Evolutionary conservation across 176 grass and related monocot genomes (phyloP), one percentile per base, ranked within the genome.

Genomic region (Ensete ventricosum): DNA sequence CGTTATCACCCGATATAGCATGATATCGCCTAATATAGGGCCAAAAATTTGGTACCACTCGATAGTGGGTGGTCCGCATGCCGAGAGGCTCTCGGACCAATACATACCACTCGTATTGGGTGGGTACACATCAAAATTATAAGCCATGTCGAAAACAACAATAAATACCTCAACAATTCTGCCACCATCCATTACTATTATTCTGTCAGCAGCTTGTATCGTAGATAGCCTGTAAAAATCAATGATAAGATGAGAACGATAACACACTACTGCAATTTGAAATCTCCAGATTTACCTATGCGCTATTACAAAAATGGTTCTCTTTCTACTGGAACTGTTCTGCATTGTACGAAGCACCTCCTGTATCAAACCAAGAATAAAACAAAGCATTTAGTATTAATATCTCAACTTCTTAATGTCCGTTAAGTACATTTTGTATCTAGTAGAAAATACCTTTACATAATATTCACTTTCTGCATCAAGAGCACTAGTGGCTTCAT

Each of bases 381-480:
- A 55, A 66, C 62, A 53, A 81, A 12, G n/a, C 66, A 16, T 53
- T 50, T 53, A 57, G 72, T 77, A 1, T 55, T 10, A 53, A 17
- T 84, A 60, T 20, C 52, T 70, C 74, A 64, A 69, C 19, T 24
- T 67, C 50, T 65, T 19, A 7, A 52, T 50, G 16, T 60, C 34
- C 80, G 54, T 3, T 4, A 43, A 43, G 34, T 43, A 43, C 34
- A 43, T 43, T 43, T 43, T 43, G 4, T 43, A 43, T 43, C 34
- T 43, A 4, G 34, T 43, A 43, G 34, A 78, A 14, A 65, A 72
- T 82, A 99, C 91, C 91, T 99, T 94, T 63, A 99, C 90, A 89
- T 89, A 94, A 81, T 94, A 88, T 82, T 89, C 88, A 65, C 95
- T 89, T 77, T 99, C 95, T 62, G 91, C 95, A 81, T 94, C 91